Conservation (phyloP, 2,329 filamentous ascomycete species). For the Hypoxylon sp. region DNA sequence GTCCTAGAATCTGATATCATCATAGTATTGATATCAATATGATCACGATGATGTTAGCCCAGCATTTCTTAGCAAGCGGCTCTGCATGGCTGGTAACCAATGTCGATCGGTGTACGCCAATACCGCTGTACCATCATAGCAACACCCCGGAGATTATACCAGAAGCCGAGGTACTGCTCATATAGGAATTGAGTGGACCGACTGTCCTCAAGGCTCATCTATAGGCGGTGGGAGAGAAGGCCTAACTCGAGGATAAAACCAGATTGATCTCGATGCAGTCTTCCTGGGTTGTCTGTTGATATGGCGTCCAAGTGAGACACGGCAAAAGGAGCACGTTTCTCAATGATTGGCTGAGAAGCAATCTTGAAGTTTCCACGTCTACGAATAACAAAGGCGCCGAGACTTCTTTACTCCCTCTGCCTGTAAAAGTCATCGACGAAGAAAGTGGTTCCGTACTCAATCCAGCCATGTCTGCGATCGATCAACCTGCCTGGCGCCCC, state of each 20-base stretch:
- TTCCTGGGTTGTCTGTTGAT: constrained; percentile 20
- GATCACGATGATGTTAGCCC: too few species aligned
- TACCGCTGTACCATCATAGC: background rate
- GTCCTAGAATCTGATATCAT: background rate
- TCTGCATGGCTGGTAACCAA: constrained; percentile 18
- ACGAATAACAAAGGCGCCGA: constrained; percentile 25
- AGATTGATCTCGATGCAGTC: constrained; percentile 7
- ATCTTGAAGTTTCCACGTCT: constrained; percentile 29
- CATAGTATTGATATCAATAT: background rate
- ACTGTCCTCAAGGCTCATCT: constrained; percentile 11
- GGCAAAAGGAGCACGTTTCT: constrained; percentile 38
- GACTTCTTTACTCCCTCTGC: constrained; percentile 15
- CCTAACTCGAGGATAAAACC: constrained; percentile 7
- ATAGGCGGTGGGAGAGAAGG: constrained; percentile 13
- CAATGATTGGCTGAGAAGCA: constrained; percentile 41
- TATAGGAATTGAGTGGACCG: constrained; percentile 10
- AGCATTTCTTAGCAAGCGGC: constrained; percentile 10
- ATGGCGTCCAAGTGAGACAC: constrained; percentile 23
- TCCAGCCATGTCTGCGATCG: constrained; percentile 15
- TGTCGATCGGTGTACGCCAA: background rate
- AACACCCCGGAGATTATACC: constrained; percentile 7
- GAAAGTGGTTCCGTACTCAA: constrained; percentile 18
- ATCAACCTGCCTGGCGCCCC: constrained; percentile 28
- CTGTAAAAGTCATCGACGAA: constrained; percentile 13
- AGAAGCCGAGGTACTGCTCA: constrained; percentile 12